A percentile compares a stretch with the other conserved stretches of the same genome.
Evolutionary conservation across 768 basidiomycete species (phyloP).

Genomic region (Tylopilus subfusipes): DNA sequence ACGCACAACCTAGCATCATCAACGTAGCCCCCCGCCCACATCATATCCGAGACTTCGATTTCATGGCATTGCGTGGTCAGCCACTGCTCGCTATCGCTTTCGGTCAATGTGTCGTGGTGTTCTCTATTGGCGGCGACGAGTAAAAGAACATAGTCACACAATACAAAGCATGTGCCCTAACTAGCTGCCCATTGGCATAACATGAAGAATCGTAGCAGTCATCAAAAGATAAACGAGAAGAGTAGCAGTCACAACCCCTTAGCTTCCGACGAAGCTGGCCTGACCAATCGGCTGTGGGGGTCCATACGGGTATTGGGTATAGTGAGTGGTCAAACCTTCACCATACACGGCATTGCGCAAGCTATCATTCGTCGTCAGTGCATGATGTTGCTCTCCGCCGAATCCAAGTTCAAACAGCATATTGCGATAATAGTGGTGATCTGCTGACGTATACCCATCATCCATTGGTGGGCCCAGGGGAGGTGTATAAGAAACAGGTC

Average conservation of each 20-base stretch:
- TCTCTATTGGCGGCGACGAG: constrained; percentile 65
- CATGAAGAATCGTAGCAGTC: constrained; percentile 5
- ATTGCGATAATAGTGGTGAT: constrained; percentile 67
- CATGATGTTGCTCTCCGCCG: constrained; percentile 39
- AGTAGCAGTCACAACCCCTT: background rate
- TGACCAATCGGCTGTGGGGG: constrained; percentile 23
- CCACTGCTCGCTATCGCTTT: constrained; percentile 68
- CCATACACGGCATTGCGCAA: constrained; percentile 28
- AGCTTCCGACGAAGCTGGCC: constrained; percentile 24
- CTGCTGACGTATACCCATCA: constrained; percentile 38
- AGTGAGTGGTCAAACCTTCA: constrained; percentile 35
- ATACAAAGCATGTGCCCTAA: constrained; percentile 23
- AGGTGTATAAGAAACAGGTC: constrained; percentile 16
- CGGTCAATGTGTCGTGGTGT: constrained; percentile 55
- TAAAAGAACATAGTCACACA: constrained; percentile 23
- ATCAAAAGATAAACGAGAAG: background rate
- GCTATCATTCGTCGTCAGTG: constrained; percentile 19
- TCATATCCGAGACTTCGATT: constrained; percentile 73
- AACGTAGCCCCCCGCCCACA: constrained; percentile 59
- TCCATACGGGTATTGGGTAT: constrained; percentile 34
- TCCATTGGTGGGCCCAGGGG: constrained; percentile 34
- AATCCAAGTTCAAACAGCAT: constrained; percentile 76
- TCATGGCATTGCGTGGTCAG: constrained; percentile 56
- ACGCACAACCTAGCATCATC: constrained; percentile 61
- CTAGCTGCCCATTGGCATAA: constrained; percentile 13